Conservation (phyloP, 257 asterid genomes). For the Paraleonurus japonicus region DNA sequence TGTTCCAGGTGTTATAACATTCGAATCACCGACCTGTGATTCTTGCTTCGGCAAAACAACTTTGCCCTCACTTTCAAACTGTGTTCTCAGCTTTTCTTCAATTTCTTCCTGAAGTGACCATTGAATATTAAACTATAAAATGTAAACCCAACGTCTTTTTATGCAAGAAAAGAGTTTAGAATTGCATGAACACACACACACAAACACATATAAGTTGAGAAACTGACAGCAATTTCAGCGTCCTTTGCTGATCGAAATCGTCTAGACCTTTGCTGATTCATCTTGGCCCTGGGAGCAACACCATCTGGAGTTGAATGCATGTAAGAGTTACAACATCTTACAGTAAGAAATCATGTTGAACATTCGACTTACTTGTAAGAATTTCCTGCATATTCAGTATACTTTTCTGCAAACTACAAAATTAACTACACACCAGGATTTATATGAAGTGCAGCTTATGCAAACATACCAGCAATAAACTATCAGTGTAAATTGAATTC, state of each 20-base stretch:
- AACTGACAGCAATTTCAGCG: constrained; percentile 33
- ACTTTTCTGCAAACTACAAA: not conserved
- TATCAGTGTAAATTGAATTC: not conserved
- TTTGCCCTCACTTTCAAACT: constrained; percentile 49
- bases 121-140: not conserved
- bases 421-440: not conserved
- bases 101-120: constrained; percentile 37
- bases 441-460: not conserved
- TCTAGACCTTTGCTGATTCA: constrained; percentile 58
- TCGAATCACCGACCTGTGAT: constrained; percentile 50
- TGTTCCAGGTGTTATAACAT: constrained; percentile 65
- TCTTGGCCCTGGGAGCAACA: constrained; percentile 72
- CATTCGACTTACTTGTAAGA: not conserved
- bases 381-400: not conserved
- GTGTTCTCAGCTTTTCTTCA: constrained; percentile 37
- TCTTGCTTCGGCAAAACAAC: constrained; percentile 39
- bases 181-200: not conserved
- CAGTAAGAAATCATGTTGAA: not conserved
- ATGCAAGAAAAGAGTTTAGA: not conserved
- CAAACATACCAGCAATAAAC: not conserved
- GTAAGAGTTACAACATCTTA: not conserved
- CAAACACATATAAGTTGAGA: not conserved
- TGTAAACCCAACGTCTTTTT: not conserved
- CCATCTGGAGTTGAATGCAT: constrained; percentile 43
- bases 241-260: constrained; percentile 55